Evolutionary conservation across 768 basidiomycete species (phyloP).

Genomic region (Suillus discolor): DNA sequence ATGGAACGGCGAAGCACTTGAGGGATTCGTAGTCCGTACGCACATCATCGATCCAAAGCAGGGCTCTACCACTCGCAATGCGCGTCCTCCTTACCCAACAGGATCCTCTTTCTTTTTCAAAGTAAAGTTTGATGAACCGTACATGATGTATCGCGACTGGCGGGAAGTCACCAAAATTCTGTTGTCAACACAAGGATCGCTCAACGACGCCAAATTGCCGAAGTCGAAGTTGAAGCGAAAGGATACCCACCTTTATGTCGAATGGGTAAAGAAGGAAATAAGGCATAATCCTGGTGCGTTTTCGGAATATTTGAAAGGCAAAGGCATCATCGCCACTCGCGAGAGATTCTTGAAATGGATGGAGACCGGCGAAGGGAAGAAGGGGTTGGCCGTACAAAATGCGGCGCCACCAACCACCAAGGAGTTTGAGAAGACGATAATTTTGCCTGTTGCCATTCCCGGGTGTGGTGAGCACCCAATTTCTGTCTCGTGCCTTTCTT

Average conservation of each 20-base stretch:
- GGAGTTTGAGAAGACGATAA: conserved; percentile 65
- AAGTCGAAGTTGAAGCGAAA: conserved; percentile 70
- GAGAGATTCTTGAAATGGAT: background rate
- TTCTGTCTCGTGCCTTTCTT: background rate
- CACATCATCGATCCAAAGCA: conserved; percentile 38
- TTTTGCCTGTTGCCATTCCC: conserved; percentile 88
- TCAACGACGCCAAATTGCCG: conserved; percentile 45
- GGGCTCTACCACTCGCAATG: conserved; percentile 27
- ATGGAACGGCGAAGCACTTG: conserved; percentile 85
- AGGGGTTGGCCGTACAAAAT: background rate
- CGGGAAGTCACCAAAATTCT: background rate
- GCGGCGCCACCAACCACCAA: background rate
- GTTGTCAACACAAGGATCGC: conserved; percentile 24
- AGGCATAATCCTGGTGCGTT: conserved; percentile 60
- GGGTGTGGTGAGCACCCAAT: conserved; percentile 73
- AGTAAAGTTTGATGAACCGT: conserved; percentile 98
- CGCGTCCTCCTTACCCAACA: conserved; percentile 64
- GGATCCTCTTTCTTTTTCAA: conserved; percentile 98
- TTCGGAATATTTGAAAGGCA: conserved; percentile 61
- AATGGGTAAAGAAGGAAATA: conserved; percentile 86
- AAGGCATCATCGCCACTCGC: conserved; percentile 68
- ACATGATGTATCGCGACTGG: conserved; percentile 31
- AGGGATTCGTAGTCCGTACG: conserved; percentile 67
- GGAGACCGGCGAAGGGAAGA: background rate
- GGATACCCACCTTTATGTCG: conserved; percentile 78